These are phyloP conservation scores for Fusarium siculi DNA, from an alignment of 2,329 filamentous ascomycete species.

Conservation along the genomic window DNA sequence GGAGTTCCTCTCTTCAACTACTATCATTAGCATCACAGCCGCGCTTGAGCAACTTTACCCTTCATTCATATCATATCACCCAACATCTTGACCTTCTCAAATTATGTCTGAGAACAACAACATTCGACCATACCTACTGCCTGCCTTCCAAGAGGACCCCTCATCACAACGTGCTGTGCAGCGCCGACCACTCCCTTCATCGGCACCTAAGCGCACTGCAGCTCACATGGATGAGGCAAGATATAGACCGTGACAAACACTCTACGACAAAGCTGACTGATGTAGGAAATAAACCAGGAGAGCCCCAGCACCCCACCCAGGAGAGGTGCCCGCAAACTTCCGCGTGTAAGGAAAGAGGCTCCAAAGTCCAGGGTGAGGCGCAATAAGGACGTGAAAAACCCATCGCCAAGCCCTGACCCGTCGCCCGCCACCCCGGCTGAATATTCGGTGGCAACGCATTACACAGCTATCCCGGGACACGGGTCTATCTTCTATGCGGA, in stretches of 20 bases:
- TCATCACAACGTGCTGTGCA: not conserved
- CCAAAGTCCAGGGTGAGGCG: not conserved
- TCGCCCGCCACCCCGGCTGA: not conserved
- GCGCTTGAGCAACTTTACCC: not conserved
- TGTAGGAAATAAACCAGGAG: not conserved
- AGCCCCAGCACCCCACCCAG: not conserved
- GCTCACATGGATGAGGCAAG: not conserved
- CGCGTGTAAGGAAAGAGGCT: not conserved
- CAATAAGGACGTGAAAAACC: accelerated
- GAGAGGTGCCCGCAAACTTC: not conserved
- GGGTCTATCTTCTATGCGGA: not conserved
- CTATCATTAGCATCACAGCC: not conserved
- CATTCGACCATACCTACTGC: not conserved
- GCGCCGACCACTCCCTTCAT: not conserved
- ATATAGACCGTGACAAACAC: not conserved
- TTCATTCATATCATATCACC: too few relatives aligned
- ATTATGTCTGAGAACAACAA: not conserved
- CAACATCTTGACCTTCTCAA: accelerated
- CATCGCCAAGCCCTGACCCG: not conserved
- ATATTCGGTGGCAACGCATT: not conserved
- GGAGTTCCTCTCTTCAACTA: not conserved
- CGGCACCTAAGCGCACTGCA: not conserved
- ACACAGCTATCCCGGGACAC: not conserved
- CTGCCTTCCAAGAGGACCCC: not conserved
- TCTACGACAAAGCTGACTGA: not conserved